phyloP scores from a whole-genome alignment of 1,284 basidiomycete genomes.

The Caloboletus inedulis region DNA sequence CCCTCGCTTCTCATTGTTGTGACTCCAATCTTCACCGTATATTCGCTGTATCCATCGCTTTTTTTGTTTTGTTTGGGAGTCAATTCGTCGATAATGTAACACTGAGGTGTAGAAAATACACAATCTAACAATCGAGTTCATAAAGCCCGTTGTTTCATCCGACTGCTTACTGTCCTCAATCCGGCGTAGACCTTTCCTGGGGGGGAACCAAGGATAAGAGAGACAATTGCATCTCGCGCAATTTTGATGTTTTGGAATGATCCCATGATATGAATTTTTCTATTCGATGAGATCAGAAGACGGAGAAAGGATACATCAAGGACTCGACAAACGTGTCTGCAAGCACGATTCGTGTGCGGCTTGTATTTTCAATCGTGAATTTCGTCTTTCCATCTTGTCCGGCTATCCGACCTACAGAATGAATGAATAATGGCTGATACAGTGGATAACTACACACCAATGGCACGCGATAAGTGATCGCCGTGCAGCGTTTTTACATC shows the following conservation, averaged over 20 bases:
- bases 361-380: constrained; percentile 97
- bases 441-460: constrained; percentile 53
- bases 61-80: background rate
- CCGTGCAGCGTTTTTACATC: constrained; percentile 98
- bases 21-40: background rate
- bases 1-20: background rate
- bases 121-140: constrained; percentile 30
- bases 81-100: constrained; percentile 13
- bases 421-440: constrained; percentile 1
- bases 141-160: constrained; percentile 87
- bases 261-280: constrained; percentile 93
- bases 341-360: constrained; percentile 91
- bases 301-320: background rate
- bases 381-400: constrained; percentile 98
- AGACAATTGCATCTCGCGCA: constrained; percentile 93
- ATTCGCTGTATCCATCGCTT: background rate
- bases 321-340: constrained; percentile 81
- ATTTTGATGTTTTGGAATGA: constrained; percentile 98
- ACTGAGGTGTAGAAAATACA: constrained; percentile 6
- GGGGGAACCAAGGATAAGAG: constrained; percentile 91
- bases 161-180: constrained; percentile 84
- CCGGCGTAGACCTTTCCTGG: constrained; percentile 97
- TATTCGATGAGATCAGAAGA: constrained; percentile 29
- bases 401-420: constrained; percentile 79
- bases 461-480: constrained; percentile 93